phyloP scores from a whole-genome alignment of 2,329 filamentous ascomycete species.

The Colletotrichum sublineola region DNA sequence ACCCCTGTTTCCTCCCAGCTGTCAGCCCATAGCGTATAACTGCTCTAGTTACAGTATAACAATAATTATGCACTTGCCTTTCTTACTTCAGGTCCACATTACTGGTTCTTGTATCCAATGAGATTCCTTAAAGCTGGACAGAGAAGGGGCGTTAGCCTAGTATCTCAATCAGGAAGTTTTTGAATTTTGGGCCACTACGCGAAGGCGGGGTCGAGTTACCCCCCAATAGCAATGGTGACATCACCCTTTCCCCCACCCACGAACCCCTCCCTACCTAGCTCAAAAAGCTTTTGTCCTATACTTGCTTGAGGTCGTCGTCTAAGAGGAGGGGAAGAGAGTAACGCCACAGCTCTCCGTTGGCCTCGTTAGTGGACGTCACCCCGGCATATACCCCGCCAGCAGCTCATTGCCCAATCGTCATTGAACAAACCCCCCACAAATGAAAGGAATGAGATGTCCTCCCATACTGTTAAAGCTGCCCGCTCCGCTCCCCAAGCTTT shows the following conservation, averaged over 20 bases:
- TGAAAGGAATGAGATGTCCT: constrained; percentile 23
- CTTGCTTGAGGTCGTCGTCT: not conserved
- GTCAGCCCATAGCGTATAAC: too few species aligned
- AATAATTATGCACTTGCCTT: too few species aligned
- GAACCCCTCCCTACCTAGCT: constrained; percentile 12
- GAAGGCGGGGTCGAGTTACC: constrained; percentile 5
- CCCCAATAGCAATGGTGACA: constrained; percentile 32
- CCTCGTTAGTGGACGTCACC: constrained; percentile 13
- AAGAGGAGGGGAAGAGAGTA: constrained; percentile 9
- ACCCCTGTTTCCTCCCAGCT: too few species aligned
- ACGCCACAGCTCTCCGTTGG: constrained; percentile 4
- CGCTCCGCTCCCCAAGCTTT: constrained; percentile 33
- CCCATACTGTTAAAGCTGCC: constrained; percentile 21
- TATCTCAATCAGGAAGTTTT: too few species aligned
- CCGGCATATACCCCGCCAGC: not conserved
- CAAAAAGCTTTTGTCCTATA: not conserved
- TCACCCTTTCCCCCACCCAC: constrained; percentile 19
- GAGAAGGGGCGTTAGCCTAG: too few species aligned
- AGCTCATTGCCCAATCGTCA: constrained; percentile 3
- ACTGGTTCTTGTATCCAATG: too few species aligned
- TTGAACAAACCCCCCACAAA: not conserved
- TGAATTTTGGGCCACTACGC: too few species aligned
- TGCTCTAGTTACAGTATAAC: too few species aligned
- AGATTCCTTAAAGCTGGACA: too few species aligned
- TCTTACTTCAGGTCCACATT: too few species aligned